phyloP scores from a whole-genome alignment of 2,329 filamentous ascomycete genomes.

The Pestalotiopsis sp. region DNA sequence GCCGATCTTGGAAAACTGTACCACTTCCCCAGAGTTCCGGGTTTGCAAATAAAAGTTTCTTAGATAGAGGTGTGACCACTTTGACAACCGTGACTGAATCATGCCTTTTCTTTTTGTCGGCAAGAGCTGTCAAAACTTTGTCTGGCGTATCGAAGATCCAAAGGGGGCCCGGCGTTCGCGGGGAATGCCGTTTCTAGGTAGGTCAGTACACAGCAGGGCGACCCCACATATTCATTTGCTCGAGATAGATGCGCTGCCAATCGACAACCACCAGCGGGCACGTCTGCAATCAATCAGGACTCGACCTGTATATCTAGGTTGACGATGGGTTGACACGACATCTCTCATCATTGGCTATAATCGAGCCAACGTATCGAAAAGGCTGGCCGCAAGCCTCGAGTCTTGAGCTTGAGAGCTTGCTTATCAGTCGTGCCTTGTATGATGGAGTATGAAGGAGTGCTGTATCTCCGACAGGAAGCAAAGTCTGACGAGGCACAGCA shows the following conservation, averaged over 20 bases:
- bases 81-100: background rate
- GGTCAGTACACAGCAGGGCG: no score
- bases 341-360: background rate
- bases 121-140: background rate
- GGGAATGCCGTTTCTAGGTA: no score
- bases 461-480: background rate
- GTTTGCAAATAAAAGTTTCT: background rate
- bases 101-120: background rate
- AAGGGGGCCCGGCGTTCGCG: background rate
- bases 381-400: background rate
- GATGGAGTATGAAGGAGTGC: background rate
- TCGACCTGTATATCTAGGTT: background rate
- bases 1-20: no score
- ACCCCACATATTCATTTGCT: background rate
- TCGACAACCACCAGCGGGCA: background rate
- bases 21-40: background rate
- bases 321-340: background rate
- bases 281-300: background rate
- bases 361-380: background rate
- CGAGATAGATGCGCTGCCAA: background rate
- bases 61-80: background rate
- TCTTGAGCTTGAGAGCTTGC: background rate
- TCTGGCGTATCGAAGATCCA: background rate
- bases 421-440: background rate
- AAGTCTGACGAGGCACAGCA: no score